Percentiles rank a stretch among this genome's conserved stretches.
Conservation (phyloP, 1,284 basidiomycete species). For the Sanghuangporus baumii region DNA sequence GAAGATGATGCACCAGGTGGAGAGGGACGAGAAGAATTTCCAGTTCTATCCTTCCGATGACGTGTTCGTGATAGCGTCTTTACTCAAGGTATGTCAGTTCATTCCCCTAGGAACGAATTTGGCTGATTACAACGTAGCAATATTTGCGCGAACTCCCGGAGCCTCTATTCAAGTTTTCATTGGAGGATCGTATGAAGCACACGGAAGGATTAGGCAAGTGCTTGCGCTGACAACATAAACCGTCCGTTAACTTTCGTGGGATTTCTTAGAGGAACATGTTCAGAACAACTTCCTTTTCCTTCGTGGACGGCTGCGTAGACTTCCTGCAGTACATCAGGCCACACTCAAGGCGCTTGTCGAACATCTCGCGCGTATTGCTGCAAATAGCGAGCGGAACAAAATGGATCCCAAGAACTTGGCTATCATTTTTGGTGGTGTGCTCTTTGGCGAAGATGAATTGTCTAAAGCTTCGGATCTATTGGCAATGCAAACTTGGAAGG, state of each 20-base stretch:
- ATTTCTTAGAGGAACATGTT: conserved; percentile 55
- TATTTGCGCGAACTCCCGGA: conserved; percentile 92
- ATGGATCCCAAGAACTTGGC: conserved; percentile 92
- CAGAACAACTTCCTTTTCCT: conserved; percentile 68
- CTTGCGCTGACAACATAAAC: not conserved
- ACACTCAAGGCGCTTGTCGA: conserved; percentile 86
- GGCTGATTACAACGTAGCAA: conserved; percentile 37
- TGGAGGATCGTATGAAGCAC: conserved; percentile 82
- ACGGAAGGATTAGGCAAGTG: conserved; percentile 65
- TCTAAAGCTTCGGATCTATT: conserved; percentile 71
- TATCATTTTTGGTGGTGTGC: conserved; percentile 79
- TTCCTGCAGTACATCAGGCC: conserved; percentile 85
- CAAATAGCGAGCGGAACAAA: conserved; percentile 75
- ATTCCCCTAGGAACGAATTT: not conserved
- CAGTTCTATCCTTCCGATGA: conserved; percentile 80
- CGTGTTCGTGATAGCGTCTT: conserved; percentile 82
- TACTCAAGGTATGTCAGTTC: conserved; percentile 68
- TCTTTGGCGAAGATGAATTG: conserved; percentile 87
- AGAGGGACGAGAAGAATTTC: conserved; percentile 85
- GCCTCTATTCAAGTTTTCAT: conserved; percentile 83
- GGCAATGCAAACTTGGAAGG: conserved; percentile 68
- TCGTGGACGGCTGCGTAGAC: conserved; percentile 75
- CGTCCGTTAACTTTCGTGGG: conserved; percentile 14
- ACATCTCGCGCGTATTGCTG: conserved; percentile 78
- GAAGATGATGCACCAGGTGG: conserved; percentile 83